Conservation (phyloP, 176 grass and related monocot species). For the Miscanthus lutarioriparius region DNA sequence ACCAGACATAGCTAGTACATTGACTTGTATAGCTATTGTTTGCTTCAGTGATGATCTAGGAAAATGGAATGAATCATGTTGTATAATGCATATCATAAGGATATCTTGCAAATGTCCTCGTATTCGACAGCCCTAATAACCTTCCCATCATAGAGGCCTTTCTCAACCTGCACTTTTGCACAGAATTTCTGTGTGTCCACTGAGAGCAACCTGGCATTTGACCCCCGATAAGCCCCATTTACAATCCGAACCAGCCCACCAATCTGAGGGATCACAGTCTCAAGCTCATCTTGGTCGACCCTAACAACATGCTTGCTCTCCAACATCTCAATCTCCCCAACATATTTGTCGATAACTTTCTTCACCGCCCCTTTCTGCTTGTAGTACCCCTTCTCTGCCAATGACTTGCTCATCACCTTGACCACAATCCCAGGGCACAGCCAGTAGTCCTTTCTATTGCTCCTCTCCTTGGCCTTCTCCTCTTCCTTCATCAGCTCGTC, state of each 20-base stretch:
- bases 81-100: constrained; percentile 29
- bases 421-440: constrained; percentile 75
- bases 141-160: constrained; percentile 87
- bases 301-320: constrained; percentile 90
- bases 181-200: constrained; percentile 74
- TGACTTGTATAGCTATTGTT: background rate
- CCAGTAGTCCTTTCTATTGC: constrained; percentile 95
- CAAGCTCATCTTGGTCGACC: constrained; percentile 88
- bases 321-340: constrained; percentile 85
- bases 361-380: constrained; percentile 82
- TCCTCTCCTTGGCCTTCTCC: constrained; percentile 84
- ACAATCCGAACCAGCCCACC: constrained; percentile 76
- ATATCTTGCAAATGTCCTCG: constrained; percentile 90
- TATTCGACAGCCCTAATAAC: constrained; percentile 78
- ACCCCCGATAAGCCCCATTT: constrained; percentile 81
- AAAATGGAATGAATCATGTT: background rate
- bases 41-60: background rate
- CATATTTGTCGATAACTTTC: constrained; percentile 76
- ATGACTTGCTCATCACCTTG: constrained; percentile 87
- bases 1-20: background rate
- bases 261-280: constrained; percentile 91
- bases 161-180: constrained; percentile 90
- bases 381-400: constrained; percentile 81
- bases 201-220: constrained; percentile 65
- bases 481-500: constrained; percentile 87